A percentile compares a stretch with the other conserved stretches of the same genome.
Conservation (phyloP, 176 grass and related monocot species). For the Triticum dicoccoides region DNA sequence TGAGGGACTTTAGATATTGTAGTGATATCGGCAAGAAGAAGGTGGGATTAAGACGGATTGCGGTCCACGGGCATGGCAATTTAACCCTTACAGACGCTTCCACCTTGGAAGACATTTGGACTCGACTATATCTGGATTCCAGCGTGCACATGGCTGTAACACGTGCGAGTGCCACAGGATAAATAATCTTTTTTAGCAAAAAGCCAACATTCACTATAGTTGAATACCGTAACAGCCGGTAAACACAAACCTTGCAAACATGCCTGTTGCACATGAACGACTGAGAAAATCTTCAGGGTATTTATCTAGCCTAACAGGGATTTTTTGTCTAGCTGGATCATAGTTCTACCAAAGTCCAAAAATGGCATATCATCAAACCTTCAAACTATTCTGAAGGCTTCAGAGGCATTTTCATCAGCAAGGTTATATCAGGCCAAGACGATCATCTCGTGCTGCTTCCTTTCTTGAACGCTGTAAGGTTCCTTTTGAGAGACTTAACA, state of each 20-base stretch:
- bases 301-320: not conserved
- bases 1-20: too few relatives aligned
- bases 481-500: constrained; percentile 54
- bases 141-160: too few relatives aligned
- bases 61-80: too few relatives aligned
- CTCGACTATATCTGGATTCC: too few relatives aligned
- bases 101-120: too few relatives aligned
- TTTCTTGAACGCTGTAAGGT: constrained; percentile 32
- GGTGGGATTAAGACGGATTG: too few relatives aligned
- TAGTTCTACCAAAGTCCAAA: not conserved
- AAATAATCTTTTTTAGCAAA: not conserved
- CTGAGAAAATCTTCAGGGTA: not conserved
- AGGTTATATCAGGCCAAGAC: not conserved
- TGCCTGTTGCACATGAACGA: not conserved
- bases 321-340: not conserved
- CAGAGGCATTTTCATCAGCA: not conserved
- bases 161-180: too few relatives aligned
- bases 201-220: not conserved
- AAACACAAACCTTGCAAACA: not conserved
- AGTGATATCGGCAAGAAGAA: too few relatives aligned
- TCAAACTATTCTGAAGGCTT: not conserved
- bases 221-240: not conserved
- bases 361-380: not conserved
- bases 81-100: too few relatives aligned
- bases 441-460: not conserved